These are phyloP conservation scores for Afroboletus lepidellus DNA, from an alignment of 1,284 basidiomycete species.

Conservation along the genomic window DNA sequence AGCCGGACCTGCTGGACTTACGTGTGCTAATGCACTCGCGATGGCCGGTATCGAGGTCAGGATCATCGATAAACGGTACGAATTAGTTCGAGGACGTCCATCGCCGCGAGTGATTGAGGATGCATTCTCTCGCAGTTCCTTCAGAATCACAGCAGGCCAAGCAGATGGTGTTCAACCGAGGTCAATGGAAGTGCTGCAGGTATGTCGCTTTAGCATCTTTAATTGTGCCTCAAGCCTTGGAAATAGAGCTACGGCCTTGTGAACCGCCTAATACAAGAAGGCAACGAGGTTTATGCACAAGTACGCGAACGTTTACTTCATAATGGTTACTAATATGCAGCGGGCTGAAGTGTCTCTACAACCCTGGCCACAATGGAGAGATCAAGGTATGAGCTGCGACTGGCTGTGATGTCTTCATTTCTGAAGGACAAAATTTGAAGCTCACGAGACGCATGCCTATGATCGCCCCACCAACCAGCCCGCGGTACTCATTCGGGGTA, in stretches of 20 bases:
- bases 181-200: background rate
- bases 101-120: background rate
- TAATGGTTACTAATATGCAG: background rate
- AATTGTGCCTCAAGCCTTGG: background rate
- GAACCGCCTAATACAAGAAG: conserved; percentile 43
- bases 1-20: conserved; percentile 57
- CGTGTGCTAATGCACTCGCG: conserved; percentile 64
- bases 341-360: background rate
- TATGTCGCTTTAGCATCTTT: background rate
- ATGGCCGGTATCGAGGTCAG: conserved; percentile 60
- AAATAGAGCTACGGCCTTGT: conserved; percentile 70
- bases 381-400: background rate
- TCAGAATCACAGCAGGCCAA: background rate
- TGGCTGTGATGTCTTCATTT: no score
- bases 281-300: background rate
- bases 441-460: background rate
- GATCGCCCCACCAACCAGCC: background rate
- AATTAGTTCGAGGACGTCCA: background rate
- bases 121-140: background rate
- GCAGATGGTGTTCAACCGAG: background rate
- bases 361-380: background rate
- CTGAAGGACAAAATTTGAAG: background rate
- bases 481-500: background rate
- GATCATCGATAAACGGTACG: conserved; percentile 35
- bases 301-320: background rate